Percentiles rank a stretch among this genome's conserved stretches.
These are phyloP conservation scores for Solanum lycopersicoides DNA, from an alignment of 257 asterid species.

Conservation along the genomic window DNA sequence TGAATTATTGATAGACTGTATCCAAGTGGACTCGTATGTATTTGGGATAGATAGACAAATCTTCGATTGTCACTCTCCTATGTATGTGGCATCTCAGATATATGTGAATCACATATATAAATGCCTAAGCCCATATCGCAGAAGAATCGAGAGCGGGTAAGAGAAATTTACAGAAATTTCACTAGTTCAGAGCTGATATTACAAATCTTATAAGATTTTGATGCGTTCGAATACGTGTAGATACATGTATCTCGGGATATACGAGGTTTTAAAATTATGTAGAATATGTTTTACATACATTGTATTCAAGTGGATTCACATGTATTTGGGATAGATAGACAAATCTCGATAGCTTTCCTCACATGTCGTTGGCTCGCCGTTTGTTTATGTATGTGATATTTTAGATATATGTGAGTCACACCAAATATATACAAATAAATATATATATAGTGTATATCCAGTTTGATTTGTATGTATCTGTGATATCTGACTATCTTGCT, in stretches of 20 bases:
- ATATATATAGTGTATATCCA: not conserved
- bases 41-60: not conserved
- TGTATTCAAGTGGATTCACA: not conserved
- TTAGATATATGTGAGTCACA: not conserved
- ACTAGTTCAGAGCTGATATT: not conserved
- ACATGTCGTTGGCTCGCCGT: not conserved
- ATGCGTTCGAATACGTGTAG: not conserved
- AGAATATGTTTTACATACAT: too few species aligned
- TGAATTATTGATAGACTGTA: not conserved
- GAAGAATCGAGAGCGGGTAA: not conserved
- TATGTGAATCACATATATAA: too few species aligned
- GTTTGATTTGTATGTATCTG: not conserved
- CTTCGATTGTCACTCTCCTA: rapidly evolving
- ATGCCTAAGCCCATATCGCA: rapidly evolving
- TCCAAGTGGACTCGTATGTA: not conserved
- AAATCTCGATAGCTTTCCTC: not conserved
- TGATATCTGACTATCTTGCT: not conserved
- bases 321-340: not conserved
- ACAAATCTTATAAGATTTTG: not conserved
- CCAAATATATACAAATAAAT: too few species aligned
- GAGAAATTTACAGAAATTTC: not conserved
- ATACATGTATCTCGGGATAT: too few species aligned
- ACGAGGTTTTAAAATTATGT: too few species aligned
- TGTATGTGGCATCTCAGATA: too few species aligned
- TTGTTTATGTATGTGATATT: not conserved